Base-by-base conservation (phyloP, 73 alveolate genomes). In the Blepharisma stoltei region DNA sequence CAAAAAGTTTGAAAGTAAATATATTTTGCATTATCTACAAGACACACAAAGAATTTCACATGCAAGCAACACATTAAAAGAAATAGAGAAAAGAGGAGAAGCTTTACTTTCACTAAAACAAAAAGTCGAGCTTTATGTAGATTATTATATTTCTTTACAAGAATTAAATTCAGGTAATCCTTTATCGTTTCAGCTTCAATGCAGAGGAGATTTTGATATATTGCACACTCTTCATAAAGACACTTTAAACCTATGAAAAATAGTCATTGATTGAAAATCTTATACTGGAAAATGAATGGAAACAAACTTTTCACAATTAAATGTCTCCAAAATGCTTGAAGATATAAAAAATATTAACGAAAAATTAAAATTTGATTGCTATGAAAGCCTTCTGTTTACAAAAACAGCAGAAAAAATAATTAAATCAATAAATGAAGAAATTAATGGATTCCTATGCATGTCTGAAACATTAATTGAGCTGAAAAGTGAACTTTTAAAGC, bases 181-280 rank as follows among this genome's bases (percentile, higher is more conserved):
- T 8, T 23, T 50, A 67, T 21, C 20, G 41, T 20, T 69, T 69
- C 67, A 55, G 78, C 38, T 81, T 83, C n/a, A 83, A 53, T 88
- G 92, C 54, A 44, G 92, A 6, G 81, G 67, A 49, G 90, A 88
- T 45, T 88, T 67, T 55, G 90, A 83, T 44, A 49, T 65, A 53
- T 77, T 83, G 11, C 79, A 78, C n/a, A 81, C 78, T 27, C 23
- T 88, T n/a, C 95, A 88, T 54, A 65, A 75, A 41, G 83, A 88
- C 21, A 88, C 95, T 0, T 66, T 88, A 6, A 83, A 84, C 4
- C 38, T 88, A 11, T 88, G 95, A 92, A 88, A 88, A 60, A 83
- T 88, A 86, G 73, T 83, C 14, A 86, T 82, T 9, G 83, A 88
- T 83, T 88, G 95, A 92, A 88, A 81, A 68, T 80, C 83, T 70